A percentile compares a stretch with the other conserved stretches of the same genome.
Conservation (phyloP, 345 rosid species). For the Gossypium thurberi region DNA sequence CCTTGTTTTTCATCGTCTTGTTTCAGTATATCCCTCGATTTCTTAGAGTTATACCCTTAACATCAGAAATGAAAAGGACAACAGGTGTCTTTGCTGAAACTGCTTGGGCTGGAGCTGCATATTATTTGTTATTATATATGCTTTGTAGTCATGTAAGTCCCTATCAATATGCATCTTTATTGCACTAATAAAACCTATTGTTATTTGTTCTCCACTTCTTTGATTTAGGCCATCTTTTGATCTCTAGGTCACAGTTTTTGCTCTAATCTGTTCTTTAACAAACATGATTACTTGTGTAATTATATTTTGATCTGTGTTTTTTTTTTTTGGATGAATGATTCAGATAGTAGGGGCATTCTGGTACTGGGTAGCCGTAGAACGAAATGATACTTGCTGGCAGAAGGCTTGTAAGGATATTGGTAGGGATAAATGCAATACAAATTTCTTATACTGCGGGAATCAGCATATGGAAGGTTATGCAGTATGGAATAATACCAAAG, state of each 20-base stretch:
- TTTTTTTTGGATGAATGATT: constrained; percentile 12
- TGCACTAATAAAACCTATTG: neutral
- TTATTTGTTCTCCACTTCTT: constrained; percentile 1
- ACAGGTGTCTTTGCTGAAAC: constrained; percentile 95
- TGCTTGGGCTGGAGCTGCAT: constrained; percentile 99
- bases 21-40: constrained; percentile 65
- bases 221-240: constrained; percentile 6
- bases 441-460: constrained; percentile 75
- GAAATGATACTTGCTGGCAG: constrained; percentile 79
- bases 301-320: constrained; percentile 7
- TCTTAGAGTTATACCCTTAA: constrained; percentile 51
- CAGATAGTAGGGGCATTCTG: constrained; percentile 96
- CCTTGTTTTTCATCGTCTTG: constrained; percentile 57
- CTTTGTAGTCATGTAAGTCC: constrained; percentile 96
- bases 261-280: neutral
- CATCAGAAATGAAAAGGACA: constrained; percentile 89
- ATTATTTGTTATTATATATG: constrained; percentile 85
- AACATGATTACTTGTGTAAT: neutral
- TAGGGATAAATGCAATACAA: constrained; percentile 26
- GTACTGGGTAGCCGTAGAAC: constrained; percentile 82
- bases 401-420: constrained; percentile 26
- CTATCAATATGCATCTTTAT: constrained; percentile 10
- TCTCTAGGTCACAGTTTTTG: constrained; percentile 7
- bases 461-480: constrained; percentile 36
- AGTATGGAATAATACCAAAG: constrained; percentile 37